These are phyloP conservation scores for Moricandia arvensis DNA, from an alignment of 345 rosid species.

Conservation along the genomic window DNA sequence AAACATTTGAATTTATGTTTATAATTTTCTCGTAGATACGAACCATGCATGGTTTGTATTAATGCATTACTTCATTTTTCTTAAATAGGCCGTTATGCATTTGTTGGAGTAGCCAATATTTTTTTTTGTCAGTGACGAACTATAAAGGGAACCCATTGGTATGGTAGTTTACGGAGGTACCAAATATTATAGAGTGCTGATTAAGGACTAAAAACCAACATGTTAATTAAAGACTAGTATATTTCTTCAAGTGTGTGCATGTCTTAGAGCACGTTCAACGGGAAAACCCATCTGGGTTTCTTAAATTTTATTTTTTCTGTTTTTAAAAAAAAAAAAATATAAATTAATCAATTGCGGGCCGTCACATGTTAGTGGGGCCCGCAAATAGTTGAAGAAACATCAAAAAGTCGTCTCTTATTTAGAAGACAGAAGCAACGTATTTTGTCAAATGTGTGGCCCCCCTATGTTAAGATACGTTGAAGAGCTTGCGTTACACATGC, in stretches of 20 bases:
- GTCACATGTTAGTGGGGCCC: too few species aligned
- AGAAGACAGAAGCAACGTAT: too few species aligned
- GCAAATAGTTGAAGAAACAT: too few species aligned
- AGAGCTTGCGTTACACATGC: too few species aligned
- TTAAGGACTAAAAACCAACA: conserved; percentile 2
- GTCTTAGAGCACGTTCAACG: too few species aligned
- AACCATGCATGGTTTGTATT: not conserved
- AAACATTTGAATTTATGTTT: not conserved
- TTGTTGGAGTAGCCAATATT: not conserved
- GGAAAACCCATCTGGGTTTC: too few species aligned
- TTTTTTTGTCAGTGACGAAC: not conserved
- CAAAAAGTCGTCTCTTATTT: too few species aligned
- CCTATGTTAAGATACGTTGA: too few species aligned
- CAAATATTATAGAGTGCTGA: not conserved
- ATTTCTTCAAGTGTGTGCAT: not conserved
- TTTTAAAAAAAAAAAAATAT: too few species aligned
- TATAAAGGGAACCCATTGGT: not conserved
- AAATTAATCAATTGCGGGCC: too few species aligned
- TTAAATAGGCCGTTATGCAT: not conserved
- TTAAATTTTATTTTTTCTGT: too few species aligned
- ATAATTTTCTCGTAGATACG: not conserved
- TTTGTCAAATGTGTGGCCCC: too few species aligned
- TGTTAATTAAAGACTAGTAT: not conserved
- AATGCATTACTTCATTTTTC: not conserved
- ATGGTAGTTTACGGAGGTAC: not conserved